Conservation (phyloP, 1,284 basidiomycete genomes). For the Psilocybe mexicana region DNA sequence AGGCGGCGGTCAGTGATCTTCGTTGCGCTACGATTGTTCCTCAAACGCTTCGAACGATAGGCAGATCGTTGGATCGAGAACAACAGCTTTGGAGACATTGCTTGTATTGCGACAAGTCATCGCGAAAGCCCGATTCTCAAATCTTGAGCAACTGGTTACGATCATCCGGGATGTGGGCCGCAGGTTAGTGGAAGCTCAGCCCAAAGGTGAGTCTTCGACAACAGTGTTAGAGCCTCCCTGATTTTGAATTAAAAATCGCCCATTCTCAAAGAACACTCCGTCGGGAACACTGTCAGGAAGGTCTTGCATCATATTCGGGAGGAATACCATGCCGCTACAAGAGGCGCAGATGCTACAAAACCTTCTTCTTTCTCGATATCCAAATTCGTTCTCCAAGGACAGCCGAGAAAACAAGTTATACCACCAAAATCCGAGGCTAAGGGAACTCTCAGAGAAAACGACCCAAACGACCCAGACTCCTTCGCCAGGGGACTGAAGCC, state of each 20-base stretch:
- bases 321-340: conserved; percentile 78
- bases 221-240: too few relatives aligned
- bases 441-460: conserved; percentile 61
- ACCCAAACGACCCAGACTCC: conserved; percentile 71
- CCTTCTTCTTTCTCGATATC: conserved; percentile 66
- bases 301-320: conserved; percentile 92
- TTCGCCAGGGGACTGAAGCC: conserved; percentile 73
- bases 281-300: conserved; percentile 92
- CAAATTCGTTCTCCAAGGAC: conserved; percentile 76
- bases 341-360: conserved; percentile 40
- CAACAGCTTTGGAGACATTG: conserved; percentile 88
- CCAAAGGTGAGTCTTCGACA: conserved; percentile 67
- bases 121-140: conserved; percentile 81
- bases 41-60: conserved; percentile 40
- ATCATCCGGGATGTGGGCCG: conserved; percentile 83
- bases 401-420: conserved; percentile 60
- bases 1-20: conserved; percentile 58
- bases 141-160: conserved; percentile 83
- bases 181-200: conserved; percentile 84
- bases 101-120: conserved; percentile 88
- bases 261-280: conserved; percentile 73
- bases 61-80: conserved; percentile 86
- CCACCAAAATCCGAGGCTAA: conserved; percentile 51
- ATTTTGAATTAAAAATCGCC: too few relatives aligned
- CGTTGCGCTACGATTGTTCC: conserved; percentile 8